A percentile compares a stretch with the other conserved stretches of the same genome.
These are phyloP conservation scores for Trematosphaeria pertusa DNA, from an alignment of 2,329 filamentous ascomycete genomes.

Conservation along the genomic window DNA sequence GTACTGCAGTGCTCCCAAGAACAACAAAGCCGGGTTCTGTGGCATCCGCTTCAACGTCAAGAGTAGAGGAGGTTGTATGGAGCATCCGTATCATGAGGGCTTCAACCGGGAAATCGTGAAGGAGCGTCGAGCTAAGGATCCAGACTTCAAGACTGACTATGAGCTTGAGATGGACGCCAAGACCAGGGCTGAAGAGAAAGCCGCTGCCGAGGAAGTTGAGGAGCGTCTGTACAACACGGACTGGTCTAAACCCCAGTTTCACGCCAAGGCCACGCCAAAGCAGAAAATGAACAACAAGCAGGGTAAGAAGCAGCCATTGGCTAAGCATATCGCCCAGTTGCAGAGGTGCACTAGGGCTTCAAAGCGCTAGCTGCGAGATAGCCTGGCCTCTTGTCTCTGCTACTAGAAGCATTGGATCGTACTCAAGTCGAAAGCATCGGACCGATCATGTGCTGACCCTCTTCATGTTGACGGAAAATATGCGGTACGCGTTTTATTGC, in stretches of 20 bases:
- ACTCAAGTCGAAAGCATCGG: no score
- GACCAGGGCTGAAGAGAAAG: not conserved
- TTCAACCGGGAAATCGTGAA: not conserved
- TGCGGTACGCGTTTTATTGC: no score
- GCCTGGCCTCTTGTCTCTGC: no score
- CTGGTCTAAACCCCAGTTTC: not conserved
- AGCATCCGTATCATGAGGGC: not conserved
- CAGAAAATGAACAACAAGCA: not conserved
- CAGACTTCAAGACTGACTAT: not conserved
- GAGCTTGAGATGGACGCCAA: not conserved
- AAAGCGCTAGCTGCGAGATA: no score
- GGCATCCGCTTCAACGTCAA: not conserved
- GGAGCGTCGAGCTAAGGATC: not conserved
- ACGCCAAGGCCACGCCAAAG: not conserved
- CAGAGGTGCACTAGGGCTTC: no score
- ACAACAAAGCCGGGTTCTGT: not conserved
- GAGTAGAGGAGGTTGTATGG: not conserved
- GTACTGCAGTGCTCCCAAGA: not conserved
- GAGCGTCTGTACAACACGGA: not conserved
- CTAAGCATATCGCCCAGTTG: no score
- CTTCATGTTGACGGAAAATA: no score
- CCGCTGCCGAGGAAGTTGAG: not conserved
- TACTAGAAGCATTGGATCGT: no score
- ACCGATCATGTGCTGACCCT: no score
- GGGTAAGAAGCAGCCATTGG: not conserved